A percentile compares a stretch with the other conserved stretches of the same genome.
These are phyloP conservation scores for Mycena polygramma DNA, from an alignment of 768 basidiomycete species.

Conservation along the genomic window DNA sequence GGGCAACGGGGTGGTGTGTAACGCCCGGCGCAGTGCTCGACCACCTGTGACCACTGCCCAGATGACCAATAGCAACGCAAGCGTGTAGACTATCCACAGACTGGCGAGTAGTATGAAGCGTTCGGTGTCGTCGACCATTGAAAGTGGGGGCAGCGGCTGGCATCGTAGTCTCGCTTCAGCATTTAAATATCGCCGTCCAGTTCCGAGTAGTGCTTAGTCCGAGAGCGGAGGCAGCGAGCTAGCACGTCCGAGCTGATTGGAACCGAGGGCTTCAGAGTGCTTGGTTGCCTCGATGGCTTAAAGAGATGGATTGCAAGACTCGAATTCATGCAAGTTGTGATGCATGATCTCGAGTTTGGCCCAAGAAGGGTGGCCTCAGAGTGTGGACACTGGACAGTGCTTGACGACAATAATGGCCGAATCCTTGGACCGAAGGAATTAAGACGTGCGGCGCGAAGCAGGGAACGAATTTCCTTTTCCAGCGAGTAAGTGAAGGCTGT, in stretches of 20 bases:
- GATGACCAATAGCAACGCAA: slow-evolving; percentile 25
- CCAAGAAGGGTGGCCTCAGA: too few relatives aligned
- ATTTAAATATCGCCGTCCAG: slow-evolving; percentile 21
- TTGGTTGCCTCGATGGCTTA: too few relatives aligned
- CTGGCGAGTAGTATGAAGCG: slow-evolving; percentile 34
- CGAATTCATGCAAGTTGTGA: too few relatives aligned
- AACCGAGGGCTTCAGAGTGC: slow-evolving; percentile 14
- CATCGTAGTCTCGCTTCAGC: not conserved
- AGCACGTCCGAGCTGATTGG: not conserved
- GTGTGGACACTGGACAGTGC: too few relatives aligned
- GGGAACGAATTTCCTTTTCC: too few relatives aligned
- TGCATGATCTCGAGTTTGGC: too few relatives aligned
- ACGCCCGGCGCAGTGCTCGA: slow-evolving; percentile 11
- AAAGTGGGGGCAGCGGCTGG: too few relatives aligned
- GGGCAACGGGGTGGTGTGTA: slow-evolving; percentile 22
- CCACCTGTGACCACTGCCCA: not conserved
- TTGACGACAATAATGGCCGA: too few relatives aligned
- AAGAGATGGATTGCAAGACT: too few relatives aligned
- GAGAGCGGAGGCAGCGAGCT: slow-evolving; percentile 3
- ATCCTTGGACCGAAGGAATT: too few relatives aligned
- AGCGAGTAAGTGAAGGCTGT: too few relatives aligned
- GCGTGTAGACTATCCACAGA: slow-evolving; percentile 33
- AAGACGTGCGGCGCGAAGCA: too few relatives aligned
- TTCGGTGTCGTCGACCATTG: slow-evolving; percentile 13
- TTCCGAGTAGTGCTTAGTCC: slow-evolving; percentile 25